A percentile compares a stretch with the other conserved stretches of the same genome.
Evolutionary conservation across 495 filamentous ascomycete species (phyloP).

Genomic region (Xylaria palmicola): DNA sequence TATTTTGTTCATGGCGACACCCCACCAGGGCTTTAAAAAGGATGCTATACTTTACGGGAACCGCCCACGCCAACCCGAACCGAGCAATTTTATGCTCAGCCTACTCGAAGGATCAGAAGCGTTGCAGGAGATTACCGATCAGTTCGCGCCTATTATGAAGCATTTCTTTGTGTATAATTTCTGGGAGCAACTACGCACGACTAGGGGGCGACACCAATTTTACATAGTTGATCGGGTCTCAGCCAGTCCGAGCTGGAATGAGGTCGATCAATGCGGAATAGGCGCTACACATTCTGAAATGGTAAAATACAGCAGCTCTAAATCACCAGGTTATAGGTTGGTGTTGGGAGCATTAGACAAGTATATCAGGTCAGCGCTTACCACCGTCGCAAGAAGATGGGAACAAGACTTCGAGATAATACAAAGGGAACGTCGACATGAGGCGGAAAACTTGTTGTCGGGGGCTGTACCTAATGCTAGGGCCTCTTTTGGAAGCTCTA

Average conservation of each 20-base stretch:
- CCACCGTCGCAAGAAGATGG: neutral
- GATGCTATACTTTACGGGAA: neutral
- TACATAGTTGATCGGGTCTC: neutral
- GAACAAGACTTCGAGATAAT: conserved; percentile 7
- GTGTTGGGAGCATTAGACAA: conserved; percentile 6
- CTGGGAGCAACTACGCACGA: neutral
- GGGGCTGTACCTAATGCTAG: neutral
- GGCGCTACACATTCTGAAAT: conserved; percentile 2
- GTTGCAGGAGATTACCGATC: conserved; percentile 4
- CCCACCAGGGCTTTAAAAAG: conserved; percentile 1
- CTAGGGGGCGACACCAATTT: neutral
- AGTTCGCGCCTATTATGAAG: conserved; percentile 8
- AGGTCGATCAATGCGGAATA: conserved; percentile 6
- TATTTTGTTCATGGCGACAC: conserved; percentile 3
- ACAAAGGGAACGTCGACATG: conserved; percentile 6
- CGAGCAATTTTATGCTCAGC: conserved; percentile 1
- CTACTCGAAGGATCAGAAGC: conserved; percentile 6
- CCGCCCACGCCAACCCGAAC: neutral
- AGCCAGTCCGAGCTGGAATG: conserved; percentile 4
- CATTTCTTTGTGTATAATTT: conserved; percentile 8
- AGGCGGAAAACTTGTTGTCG: neutral
- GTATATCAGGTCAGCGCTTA: neutral
- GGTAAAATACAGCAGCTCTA: neutral
- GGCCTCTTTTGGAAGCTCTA: neutral
- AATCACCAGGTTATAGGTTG: conserved; percentile 2